Evolutionary conservation across 2,329 filamentous ascomycete genomes (phyloP).

Genomic region (Gyromitra esculenta): DNA sequence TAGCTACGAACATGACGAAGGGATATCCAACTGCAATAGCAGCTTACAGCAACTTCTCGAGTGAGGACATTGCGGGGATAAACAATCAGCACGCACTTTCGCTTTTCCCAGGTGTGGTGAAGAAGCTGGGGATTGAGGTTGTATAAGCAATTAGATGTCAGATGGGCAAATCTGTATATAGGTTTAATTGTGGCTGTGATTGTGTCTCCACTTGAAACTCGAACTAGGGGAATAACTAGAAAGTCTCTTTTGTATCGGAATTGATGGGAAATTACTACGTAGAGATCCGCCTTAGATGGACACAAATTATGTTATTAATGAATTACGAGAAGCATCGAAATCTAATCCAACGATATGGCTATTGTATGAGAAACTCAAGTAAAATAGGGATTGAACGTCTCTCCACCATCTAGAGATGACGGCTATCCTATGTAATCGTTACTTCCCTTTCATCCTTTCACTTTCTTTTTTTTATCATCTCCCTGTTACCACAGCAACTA

Average conservation of each 20-base stretch:
- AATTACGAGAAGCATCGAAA: too few relatives aligned
- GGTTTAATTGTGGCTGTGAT: neutral
- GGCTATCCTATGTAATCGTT: too few relatives aligned
- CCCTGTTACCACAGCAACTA: neutral
- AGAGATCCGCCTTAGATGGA: too few relatives aligned
- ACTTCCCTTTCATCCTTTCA: neutral
- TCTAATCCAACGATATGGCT: too few relatives aligned
- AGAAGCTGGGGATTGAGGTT: constrained; percentile 41
- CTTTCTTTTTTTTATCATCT: neutral
- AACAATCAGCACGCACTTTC: constrained; percentile 57
- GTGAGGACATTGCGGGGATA: constrained; percentile 53
- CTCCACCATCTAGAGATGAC: too few relatives aligned
- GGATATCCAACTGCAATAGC: constrained; percentile 42
- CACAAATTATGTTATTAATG: too few relatives aligned
- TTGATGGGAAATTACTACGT: too few relatives aligned
- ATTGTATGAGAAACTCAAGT: too few relatives aligned
- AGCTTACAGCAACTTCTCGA: constrained; percentile 55
- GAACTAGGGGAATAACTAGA: neutral
- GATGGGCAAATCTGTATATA: neutral
- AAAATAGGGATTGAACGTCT: too few relatives aligned
- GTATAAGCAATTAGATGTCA: neutral
- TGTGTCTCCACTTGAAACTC: neutral
- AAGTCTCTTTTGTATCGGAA: too few relatives aligned
- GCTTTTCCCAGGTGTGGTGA: constrained; percentile 55
- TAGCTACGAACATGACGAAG: constrained; percentile 45